Conservation (phyloP, 306 rosid genomes). For the Neltuma alba region DNA sequence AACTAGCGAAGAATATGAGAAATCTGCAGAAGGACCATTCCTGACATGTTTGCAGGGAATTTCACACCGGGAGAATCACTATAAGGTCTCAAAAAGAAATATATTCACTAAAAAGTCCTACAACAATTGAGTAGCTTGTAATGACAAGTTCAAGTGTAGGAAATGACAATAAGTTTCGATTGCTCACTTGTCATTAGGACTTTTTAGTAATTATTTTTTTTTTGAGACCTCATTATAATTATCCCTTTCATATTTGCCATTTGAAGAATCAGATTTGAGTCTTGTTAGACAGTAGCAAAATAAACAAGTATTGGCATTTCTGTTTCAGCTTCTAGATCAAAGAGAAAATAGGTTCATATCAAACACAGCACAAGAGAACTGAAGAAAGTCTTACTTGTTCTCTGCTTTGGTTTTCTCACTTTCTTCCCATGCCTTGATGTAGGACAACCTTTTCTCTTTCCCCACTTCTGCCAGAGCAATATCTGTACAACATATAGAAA, state of each 20-base stretch:
- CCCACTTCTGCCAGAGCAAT: slow-evolving; percentile 66
- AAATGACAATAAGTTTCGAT: no score
- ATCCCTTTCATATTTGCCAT: slow-evolving; percentile 27
- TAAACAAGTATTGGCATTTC: not conserved
- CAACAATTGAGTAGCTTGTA: no score
- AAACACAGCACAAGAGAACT: not conserved
- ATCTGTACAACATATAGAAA: slow-evolving; percentile 56
- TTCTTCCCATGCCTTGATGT: slow-evolving; percentile 92
- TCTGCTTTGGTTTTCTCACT: slow-evolving; percentile 80
- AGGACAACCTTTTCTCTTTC: slow-evolving; percentile 73
- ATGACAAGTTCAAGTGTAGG: no score
- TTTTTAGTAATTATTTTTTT: no score
- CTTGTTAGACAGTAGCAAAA: not conserved
- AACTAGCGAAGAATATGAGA: not conserved
- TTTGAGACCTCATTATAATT: no score
- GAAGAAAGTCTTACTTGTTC: slow-evolving; percentile 66
- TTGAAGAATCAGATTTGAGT: not conserved
- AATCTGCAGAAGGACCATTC: not conserved
- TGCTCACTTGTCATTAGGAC: no score
- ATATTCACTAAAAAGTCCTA: no score
- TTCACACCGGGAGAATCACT: no score
- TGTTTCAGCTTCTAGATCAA: not conserved
- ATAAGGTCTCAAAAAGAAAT: no score
- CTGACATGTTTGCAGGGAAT: not conserved
- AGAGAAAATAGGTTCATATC: not conserved